Percentiles rank a stretch among this genome's conserved stretches.
These are phyloP conservation scores for Chloris gayana DNA, from an alignment of 176 grass and related monocot species.

Conservation along the genomic window DNA sequence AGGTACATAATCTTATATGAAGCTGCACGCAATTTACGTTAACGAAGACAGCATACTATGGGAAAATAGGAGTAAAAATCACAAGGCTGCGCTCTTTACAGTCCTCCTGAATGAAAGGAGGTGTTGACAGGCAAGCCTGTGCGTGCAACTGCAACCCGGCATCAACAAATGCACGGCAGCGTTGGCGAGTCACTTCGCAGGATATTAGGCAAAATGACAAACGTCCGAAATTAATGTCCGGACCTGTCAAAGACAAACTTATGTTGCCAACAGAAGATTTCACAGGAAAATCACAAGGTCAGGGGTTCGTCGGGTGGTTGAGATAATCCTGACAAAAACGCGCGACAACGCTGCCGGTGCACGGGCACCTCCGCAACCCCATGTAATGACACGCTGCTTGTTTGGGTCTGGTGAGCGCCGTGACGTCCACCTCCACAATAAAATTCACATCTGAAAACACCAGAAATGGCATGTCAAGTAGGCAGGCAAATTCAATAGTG, in stretches of 20 bases:
- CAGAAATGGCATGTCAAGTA: neutral
- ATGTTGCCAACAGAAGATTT: conserved; percentile 19
- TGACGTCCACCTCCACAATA: neutral
- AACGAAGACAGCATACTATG: neutral
- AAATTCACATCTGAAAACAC: neutral
- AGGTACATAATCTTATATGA: neutral
- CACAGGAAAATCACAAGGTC: neutral
- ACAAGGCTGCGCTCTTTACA: neutral
- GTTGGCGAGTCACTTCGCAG: conserved; percentile 34
- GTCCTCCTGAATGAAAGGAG: neutral
- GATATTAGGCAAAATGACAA: conserved; percentile 33
- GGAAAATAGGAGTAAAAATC: neutral
- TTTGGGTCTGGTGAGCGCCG: neutral
- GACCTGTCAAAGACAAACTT: conserved; percentile 43
- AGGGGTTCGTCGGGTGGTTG: conserved; percentile 45
- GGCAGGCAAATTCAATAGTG: neutral
- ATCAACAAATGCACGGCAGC: neutral
- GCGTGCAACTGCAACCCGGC: too few species aligned
- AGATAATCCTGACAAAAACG: conserved; percentile 49
- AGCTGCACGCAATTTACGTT: neutral
- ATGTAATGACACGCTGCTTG: neutral
- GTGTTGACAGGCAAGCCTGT: neutral
- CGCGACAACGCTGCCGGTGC: conserved; percentile 30
- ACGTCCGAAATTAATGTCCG: neutral
- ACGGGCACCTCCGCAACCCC: conserved; percentile 1